Conservation (phyloP, 2,329 filamentous ascomycete genomes). For the Pseudocercospora ulei region DNA sequence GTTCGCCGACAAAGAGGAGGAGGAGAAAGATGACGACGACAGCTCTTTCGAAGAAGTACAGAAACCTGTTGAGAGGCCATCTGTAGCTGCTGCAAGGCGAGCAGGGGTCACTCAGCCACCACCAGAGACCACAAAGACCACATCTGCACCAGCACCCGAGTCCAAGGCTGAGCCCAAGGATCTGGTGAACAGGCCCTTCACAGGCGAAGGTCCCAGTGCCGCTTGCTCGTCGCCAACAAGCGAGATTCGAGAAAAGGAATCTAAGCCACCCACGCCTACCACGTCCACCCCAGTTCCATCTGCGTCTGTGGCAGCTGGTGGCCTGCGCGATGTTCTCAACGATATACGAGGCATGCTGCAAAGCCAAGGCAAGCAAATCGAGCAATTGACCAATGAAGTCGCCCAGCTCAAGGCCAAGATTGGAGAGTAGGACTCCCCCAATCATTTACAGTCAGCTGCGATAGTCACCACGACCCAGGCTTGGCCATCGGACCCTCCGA, state of each 20-base stretch:
- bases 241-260: slow-evolving; percentile 29
- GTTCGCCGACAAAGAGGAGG: slow-evolving; percentile 65
- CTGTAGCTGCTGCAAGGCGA: slow-evolving; percentile 25
- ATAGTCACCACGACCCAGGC: neutral
- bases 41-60: slow-evolving; percentile 81
- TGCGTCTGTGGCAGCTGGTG: slow-evolving; percentile 41
- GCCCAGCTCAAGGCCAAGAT: slow-evolving; percentile 64
- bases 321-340: slow-evolving; percentile 56
- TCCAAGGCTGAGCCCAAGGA: slow-evolving; percentile 19
- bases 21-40: slow-evolving; percentile 51
- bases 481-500: neutral
- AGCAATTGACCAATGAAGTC: slow-evolving; percentile 67
- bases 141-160: slow-evolving; percentile 14
- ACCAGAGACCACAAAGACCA: slow-evolving; percentile 15
- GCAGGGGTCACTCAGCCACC: slow-evolving; percentile 19
- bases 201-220: slow-evolving; percentile 19
- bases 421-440: slow-evolving; percentile 21
- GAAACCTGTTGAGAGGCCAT: slow-evolving; percentile 58
- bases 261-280: slow-evolving; percentile 13
- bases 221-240: slow-evolving; percentile 19
- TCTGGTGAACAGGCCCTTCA: slow-evolving; percentile 12
- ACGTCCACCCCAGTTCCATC: slow-evolving; percentile 29
- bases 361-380: slow-evolving; percentile 67
- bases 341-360: slow-evolving; percentile 71
- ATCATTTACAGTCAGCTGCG: neutral